phyloP scores from a whole-genome alignment of 768 basidiomycete genomes.

The Podaxis rugospora region DNA sequence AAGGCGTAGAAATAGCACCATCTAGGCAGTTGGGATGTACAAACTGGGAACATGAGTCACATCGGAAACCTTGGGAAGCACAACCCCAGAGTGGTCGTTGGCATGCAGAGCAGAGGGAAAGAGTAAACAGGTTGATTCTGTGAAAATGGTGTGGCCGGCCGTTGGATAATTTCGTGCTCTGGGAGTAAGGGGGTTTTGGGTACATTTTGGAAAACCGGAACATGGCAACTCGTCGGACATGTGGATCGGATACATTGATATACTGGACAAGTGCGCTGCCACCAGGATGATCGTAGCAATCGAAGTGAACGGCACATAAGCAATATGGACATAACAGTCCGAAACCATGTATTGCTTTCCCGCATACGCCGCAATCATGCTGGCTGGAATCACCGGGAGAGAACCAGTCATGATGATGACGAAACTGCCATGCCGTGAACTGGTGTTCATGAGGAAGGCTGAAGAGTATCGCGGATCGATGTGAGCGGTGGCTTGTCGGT shows the following conservation, averaged over 20 bases:
- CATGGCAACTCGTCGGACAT: slow-evolving; percentile 54
- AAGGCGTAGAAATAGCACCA: slow-evolving; percentile 26
- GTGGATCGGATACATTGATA: slow-evolving; percentile 34
- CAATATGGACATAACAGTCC: slow-evolving; percentile 72
- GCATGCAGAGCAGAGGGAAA: slow-evolving; percentile 69
- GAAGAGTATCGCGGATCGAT: background rate
- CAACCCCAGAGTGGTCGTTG: slow-evolving; percentile 71
- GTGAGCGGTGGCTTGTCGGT: slow-evolving; percentile 32
- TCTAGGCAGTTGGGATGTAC: slow-evolving; percentile 51
- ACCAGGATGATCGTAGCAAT: slow-evolving; percentile 71
- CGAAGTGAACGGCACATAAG: slow-evolving; percentile 66
- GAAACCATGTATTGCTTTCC: slow-evolving; percentile 53
- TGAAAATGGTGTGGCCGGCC: slow-evolving; percentile 29
- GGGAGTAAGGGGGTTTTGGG: slow-evolving; percentile 18
- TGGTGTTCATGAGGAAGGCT: slow-evolving; percentile 48
- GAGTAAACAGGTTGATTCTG: slow-evolving; percentile 63
- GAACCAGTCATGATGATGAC: slow-evolving; percentile 17
- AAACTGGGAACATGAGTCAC: slow-evolving; percentile 56
- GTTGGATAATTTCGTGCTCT: slow-evolving; percentile 33
- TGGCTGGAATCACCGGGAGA: slow-evolving; percentile 30
- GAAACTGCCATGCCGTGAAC: slow-evolving; percentile 66
- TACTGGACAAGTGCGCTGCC: slow-evolving; percentile 60
- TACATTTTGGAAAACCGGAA: slow-evolving; percentile 55
- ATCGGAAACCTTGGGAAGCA: slow-evolving; percentile 58
- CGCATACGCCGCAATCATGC: slow-evolving; percentile 54